A percentile compares a stretch with the other conserved stretches of the same genome.
phyloP scores from a whole-genome alignment of 1,139 yeast species.

The Citeromyces hawaiiensis region DNA sequence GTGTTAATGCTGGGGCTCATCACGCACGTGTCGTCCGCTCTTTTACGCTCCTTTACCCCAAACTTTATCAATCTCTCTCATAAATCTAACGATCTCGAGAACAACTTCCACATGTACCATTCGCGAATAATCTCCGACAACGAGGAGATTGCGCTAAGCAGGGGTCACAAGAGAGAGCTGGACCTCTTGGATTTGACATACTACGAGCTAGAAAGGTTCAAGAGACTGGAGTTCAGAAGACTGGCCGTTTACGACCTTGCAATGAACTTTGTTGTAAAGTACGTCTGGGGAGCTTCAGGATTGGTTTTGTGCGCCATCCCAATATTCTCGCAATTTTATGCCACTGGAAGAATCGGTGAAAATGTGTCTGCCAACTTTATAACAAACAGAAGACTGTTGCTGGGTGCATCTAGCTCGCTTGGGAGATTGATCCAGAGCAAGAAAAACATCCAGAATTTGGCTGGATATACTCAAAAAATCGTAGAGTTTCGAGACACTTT shows the following conservation, averaged over 20 bases:
- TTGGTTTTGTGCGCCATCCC: constrained; percentile 81
- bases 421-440: constrained; percentile 81
- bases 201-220: constrained; percentile 69
- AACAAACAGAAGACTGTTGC: constrained; percentile 75
- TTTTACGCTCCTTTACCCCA: constrained; percentile 70
- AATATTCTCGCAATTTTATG: constrained; percentile 51
- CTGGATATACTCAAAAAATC: constrained; percentile 75
- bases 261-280: constrained; percentile 77
- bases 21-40: constrained; percentile 69
- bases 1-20: constrained; percentile 69
- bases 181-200: constrained; percentile 70
- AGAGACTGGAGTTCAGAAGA: constrained; percentile 66
- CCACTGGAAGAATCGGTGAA: constrained; percentile 19
- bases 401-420: constrained; percentile 81
- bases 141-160: constrained; percentile 80
- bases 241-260: constrained; percentile 66
- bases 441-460: constrained; percentile 70
- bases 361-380: constrained; percentile 58
- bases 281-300: constrained; percentile 95
- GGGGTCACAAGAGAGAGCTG: constrained; percentile 73
- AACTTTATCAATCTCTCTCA: constrained; percentile 80
- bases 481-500: constrained; percentile 58
- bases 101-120: constrained; percentile 73
- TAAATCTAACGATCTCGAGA: constrained; percentile 71
- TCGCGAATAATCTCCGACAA: constrained; percentile 65